Evolutionary conservation across 176 grass and related monocot genomes (phyloP).

Genomic region (Aechmea fasciata): DNA sequence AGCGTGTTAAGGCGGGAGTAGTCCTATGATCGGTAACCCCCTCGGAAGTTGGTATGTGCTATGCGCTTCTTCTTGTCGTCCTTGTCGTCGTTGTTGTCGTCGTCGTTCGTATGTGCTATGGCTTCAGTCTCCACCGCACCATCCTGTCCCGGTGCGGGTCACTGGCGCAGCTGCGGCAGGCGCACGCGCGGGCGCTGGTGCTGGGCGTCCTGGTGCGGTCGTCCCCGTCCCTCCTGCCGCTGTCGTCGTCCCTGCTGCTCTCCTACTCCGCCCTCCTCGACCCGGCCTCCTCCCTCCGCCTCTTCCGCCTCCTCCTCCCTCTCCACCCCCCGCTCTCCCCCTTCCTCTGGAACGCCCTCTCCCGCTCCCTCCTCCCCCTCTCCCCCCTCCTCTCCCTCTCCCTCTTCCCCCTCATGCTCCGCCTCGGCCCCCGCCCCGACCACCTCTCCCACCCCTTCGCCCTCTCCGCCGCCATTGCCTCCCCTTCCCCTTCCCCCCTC

Average conservation of each 20-base stretch:
- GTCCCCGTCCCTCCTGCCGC: too few relatives aligned
- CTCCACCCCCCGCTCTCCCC: constrained; percentile 13
- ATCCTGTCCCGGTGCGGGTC: too few relatives aligned
- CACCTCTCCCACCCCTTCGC: constrained; percentile 35
- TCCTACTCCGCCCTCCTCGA: neutral
- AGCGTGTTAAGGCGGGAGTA: too few relatives aligned
- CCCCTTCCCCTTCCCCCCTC: constrained; percentile 26
- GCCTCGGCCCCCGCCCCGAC: constrained; percentile 27
- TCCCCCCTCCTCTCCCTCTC: constrained; percentile 5
- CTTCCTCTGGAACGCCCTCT: constrained; percentile 5
- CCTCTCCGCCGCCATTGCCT: constrained; percentile 30
- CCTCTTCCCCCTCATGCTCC: constrained; percentile 6
- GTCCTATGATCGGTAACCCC: too few relatives aligned
- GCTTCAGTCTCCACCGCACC: too few relatives aligned
- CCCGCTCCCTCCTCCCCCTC: neutral
- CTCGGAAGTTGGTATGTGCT: too few relatives aligned
- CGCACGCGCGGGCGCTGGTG: too few relatives aligned
- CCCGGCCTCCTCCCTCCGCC: constrained; percentile 22
- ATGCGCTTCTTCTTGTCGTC: too few relatives aligned
- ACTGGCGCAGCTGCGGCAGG: too few relatives aligned
- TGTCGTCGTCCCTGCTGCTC: neutral
- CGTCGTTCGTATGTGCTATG: too few relatives aligned
- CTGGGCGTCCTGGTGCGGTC: too few relatives aligned
- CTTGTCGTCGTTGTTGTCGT: too few relatives aligned
- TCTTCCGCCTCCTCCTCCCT: constrained; percentile 42